phyloP scores from a whole-genome alignment of 129 eudicot genomes.

The Artemisia tridentata region DNA sequence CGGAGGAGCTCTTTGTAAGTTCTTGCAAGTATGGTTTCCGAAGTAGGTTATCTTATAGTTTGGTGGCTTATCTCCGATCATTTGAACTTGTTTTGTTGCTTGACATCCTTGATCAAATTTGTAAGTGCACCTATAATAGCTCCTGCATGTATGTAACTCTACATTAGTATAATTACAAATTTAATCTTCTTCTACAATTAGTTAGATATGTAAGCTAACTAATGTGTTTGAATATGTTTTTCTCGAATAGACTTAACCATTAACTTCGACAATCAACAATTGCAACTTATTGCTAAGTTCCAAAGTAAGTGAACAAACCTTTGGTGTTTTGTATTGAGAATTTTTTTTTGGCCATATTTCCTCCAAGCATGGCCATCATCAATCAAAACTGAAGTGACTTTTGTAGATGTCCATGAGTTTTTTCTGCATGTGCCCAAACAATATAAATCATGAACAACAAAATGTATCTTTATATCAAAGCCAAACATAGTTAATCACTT shows the following conservation, averaged over 20 bases:
- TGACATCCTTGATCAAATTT: slow-evolving; percentile 21
- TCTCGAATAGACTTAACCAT: not conserved
- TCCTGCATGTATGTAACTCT: slow-evolving; percentile 29
- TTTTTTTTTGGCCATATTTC: slow-evolving; percentile 62
- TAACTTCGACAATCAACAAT: not conserved
- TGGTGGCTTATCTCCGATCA: slow-evolving; percentile 27
- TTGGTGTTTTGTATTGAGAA: slow-evolving; percentile 41
- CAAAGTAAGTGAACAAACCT: slow-evolving; percentile 27
- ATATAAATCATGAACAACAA: not conserved
- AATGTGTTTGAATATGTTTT: too few relatives aligned
- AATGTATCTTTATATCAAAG: not conserved
- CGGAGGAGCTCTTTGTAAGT: slow-evolving; percentile 22
- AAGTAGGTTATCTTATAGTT: slow-evolving; percentile 37
- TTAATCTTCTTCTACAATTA: too few relatives aligned
- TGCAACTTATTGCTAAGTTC: not conserved
- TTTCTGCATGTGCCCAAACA: slow-evolving; percentile 34
- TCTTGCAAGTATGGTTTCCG: slow-evolving; percentile 38
- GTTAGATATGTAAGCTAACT: too few relatives aligned
- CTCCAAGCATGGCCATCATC: slow-evolving; percentile 76
- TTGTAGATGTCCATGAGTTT: slow-evolving; percentile 30
- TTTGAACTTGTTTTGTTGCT: slow-evolving; percentile 49
- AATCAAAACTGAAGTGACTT: slow-evolving; percentile 16
- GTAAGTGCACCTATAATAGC: slow-evolving; percentile 55
- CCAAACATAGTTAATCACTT: not conserved
- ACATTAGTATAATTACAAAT: not conserved